Evolutionary conservation across 2,329 filamentous ascomycete genomes (phyloP).

Genomic region (Diaporthe humulicola): DNA sequence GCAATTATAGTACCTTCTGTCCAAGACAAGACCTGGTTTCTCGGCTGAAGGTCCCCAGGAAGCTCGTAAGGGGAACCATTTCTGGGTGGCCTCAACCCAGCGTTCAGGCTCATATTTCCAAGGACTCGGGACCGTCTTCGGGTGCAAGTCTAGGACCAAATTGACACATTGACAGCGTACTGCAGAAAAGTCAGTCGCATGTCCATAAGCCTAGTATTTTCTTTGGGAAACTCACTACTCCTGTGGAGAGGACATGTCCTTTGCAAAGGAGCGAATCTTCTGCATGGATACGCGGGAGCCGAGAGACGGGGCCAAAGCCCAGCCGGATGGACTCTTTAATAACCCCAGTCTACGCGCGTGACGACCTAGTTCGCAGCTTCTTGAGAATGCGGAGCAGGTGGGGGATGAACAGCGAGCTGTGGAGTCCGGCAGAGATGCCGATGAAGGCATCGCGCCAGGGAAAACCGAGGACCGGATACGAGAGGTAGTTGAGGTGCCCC

Average conservation of each 20-base stretch:
- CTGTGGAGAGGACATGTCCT: neutral
- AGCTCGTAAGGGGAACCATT: neutral
- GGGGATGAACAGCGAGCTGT: neutral
- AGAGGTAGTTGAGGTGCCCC: neutral
- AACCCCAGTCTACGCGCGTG: neutral
- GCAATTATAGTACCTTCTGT: neutral
- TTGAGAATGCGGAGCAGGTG: neutral
- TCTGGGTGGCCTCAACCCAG: neutral
- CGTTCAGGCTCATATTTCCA: neutral
- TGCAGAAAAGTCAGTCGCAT: neutral
- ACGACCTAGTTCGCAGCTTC: neutral
- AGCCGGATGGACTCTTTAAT: neutral
- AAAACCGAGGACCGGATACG: neutral
- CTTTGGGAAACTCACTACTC: neutral
- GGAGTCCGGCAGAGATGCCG: neutral
- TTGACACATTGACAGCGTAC: neutral
- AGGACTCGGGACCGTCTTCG: neutral
- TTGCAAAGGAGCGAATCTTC: neutral
- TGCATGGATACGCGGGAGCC: neutral
- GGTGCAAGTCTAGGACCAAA: neutral
- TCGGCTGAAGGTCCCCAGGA: neutral
- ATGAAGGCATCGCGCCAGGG: neutral
- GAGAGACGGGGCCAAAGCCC: neutral
- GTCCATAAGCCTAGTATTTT: fast-evolving
- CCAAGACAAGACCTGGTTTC: neutral